Percentiles rank a stretch among this genome's conserved stretches.
These are phyloP conservation scores for Gracilariopsis chorda DNA, from an alignment of 23 red algal genomes.

Conservation along the genomic window DNA sequence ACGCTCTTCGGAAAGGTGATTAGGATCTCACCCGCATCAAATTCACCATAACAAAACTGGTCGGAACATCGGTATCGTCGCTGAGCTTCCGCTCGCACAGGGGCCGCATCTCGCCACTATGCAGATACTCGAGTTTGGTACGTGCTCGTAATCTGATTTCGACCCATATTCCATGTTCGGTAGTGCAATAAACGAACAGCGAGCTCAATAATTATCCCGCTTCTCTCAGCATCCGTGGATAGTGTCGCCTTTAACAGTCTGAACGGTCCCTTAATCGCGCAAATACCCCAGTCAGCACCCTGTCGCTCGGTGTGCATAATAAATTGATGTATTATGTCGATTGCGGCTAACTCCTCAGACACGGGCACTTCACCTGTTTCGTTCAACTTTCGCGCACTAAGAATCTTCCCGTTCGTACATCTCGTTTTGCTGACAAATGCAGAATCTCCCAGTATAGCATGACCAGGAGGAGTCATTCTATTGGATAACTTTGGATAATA, in stretches of 20 bases:
- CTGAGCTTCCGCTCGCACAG: background rate
- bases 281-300: too few relatives aligned
- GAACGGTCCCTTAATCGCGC: background rate
- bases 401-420: background rate
- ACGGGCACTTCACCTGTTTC: background rate
- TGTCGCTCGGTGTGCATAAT: background rate
- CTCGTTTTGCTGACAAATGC: constrained; percentile 4
- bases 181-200: background rate
- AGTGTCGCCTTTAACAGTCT: background rate
- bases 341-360: background rate
- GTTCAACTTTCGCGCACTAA: background rate
- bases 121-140: background rate
- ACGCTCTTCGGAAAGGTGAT: background rate
- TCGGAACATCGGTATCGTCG: background rate
- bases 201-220: background rate
- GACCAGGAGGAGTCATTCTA: background rate
- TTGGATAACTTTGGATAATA: background rate
- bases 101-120: background rate
- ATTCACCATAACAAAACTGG: background rate
- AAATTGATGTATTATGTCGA: background rate
- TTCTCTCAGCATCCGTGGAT: background rate
- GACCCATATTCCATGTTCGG: background rate
- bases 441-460: background rate
- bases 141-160: constrained; percentile 11
- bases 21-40: background rate